Evolutionary conservation across 257 asterid species (phyloP), one percentile per base, ranked within the genome.

Genomic region (Lantana camara): DNA sequence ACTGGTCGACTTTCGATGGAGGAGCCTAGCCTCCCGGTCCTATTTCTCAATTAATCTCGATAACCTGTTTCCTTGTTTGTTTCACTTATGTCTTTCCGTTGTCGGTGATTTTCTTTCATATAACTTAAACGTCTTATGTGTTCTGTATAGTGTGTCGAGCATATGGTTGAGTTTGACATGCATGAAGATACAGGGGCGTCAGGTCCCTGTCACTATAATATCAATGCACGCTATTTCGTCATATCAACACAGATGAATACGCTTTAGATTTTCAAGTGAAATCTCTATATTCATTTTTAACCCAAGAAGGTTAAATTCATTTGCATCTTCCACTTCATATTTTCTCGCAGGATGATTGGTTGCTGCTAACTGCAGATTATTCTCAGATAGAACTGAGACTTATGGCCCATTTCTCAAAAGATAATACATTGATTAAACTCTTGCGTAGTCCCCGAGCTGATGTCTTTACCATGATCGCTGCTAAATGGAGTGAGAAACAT

Each of bases 1-100:
- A 93, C 99, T 16, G 99, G 97, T 27, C 79, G 97, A 48, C 95
- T 93, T 68, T 90, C 99, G 37, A 90, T 90, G 95, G 97, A 90
- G 81, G 97, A 93, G 72, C 99, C 99, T 47, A 93, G 90, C 65
- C 99, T 93, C 73, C 99, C 90, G 99, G 99, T 93, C 45, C 14
- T 13, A 27, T 55, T 34, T 63, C 57, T 63, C 64, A 60, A 57
- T 49, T 59, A 16, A 38, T 35, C 29, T 47, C 62, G 37, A 45
- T 61, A 17, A 17, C 66, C 17, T 7, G 17, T 48, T 60, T 55
- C 16, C 22, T n/a, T 54, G 17, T 72, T 45, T 47, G 29, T 58
- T 46, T 27, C 5, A 2, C 13, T 72, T 58, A 9, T 32, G 20
- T 41, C 32, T 12, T 61, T 62, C 41, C 9, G 50, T 20, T 41